Percentiles rank a stretch among this genome's conserved stretches.
Conservation (phyloP, 1,139 yeast genomes). For the Williopsis jadinii region DNA sequence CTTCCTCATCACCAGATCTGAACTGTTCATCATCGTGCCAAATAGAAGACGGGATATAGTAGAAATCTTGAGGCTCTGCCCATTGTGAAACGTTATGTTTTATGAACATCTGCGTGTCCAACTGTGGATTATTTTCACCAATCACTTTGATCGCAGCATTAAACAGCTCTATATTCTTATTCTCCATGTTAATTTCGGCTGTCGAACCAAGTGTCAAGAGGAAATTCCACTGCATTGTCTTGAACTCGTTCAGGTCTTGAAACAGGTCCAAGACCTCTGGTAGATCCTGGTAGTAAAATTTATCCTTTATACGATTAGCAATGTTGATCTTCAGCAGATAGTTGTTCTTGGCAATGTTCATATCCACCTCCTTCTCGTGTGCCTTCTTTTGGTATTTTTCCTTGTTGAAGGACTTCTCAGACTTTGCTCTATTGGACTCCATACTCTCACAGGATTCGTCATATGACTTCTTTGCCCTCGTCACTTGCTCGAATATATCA, state of each 20-base stretch:
- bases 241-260: constrained; percentile 78
- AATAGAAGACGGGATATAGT: constrained; percentile 80
- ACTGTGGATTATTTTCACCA: constrained; percentile 61
- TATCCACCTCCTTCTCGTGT: constrained; percentile 61
- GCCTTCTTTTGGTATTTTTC: constrained; percentile 55
- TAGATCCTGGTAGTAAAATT: constrained; percentile 85
- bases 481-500: constrained; percentile 55
- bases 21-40: constrained; percentile 96
- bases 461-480: constrained; percentile 65
- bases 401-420: constrained; percentile 42
- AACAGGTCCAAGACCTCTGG: constrained; percentile 86
- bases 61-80: constrained; percentile 83
- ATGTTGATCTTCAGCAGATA: constrained; percentile 76
- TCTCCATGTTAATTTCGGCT: constrained; percentile 54
- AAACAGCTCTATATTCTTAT: constrained; percentile 45
- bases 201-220: constrained; percentile 59
- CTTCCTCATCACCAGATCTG: constrained; percentile 52
- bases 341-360: constrained; percentile 81
- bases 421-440: constrained; percentile 73
- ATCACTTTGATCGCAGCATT: constrained; percentile 51
- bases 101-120: constrained; percentile 87
- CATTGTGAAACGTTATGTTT: constrained; percentile 69
- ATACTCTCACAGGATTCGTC: constrained; percentile 75
- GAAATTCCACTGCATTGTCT: constrained; percentile 66
- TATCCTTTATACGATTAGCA: constrained; percentile 88